Conservation (phyloP, 306 rosid genomes). For the Gastrolobium bilobum region DNA sequence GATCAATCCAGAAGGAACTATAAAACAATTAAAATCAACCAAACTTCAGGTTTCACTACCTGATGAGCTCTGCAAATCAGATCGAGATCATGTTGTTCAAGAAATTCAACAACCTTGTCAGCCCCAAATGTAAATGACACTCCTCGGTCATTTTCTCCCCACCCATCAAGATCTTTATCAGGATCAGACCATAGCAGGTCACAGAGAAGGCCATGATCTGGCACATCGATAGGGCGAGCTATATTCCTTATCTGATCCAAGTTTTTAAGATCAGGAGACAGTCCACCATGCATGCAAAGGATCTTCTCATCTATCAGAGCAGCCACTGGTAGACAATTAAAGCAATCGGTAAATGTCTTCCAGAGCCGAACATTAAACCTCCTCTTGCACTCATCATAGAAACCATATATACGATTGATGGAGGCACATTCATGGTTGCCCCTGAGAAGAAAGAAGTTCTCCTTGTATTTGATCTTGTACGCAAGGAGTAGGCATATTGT, state of each 20-base stretch:
- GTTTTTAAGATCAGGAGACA: conserved; percentile 78
- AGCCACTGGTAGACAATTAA: conserved; percentile 83
- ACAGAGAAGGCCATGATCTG: conserved; percentile 88
- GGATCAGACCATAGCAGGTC: conserved; percentile 94
- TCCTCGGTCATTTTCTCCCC: conserved; percentile 94
- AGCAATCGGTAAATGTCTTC: conserved; percentile 88
- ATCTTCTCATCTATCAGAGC: conserved; percentile 89
- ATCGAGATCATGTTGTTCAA: conserved; percentile 80
- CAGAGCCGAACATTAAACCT: conserved; percentile 84
- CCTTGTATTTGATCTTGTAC: conserved; percentile 86
- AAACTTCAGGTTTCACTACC: conserved; percentile 54
- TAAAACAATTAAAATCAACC: conserved; percentile 23
- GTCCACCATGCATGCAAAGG: conserved; percentile 92
- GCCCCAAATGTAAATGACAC: conserved; percentile 91
- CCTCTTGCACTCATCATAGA: conserved; percentile 90
- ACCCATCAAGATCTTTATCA: conserved; percentile 85
- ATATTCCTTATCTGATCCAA: conserved; percentile 81
- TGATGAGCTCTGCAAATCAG: conserved; percentile 88
- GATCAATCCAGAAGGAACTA: neutral
- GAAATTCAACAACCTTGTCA: conserved; percentile 84
- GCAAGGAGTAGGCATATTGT: conserved; percentile 87
- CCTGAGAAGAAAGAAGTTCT: conserved; percentile 89
- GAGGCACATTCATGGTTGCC: conserved; percentile 93
- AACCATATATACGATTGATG: conserved; percentile 87
- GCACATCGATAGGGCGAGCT: conserved; percentile 87